These are phyloP conservation scores for Lecanicillium sp. DNA, from an alignment of 2,329 filamentous ascomycete genomes.

Conservation along the genomic window DNA sequence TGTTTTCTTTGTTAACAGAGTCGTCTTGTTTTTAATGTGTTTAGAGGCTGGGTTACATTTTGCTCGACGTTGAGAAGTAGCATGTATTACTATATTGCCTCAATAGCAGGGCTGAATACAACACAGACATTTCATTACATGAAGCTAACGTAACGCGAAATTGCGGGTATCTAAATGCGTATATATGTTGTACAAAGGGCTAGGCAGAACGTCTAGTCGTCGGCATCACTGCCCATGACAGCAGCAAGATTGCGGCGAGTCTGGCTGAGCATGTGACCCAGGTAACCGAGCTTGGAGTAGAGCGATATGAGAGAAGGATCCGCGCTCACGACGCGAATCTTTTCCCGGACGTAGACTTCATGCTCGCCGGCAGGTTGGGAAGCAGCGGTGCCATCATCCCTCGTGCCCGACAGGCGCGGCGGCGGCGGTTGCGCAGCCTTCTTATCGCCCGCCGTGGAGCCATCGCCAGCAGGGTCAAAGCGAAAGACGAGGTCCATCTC, in stretches of 20 bases:
- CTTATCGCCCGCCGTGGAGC: conserved; percentile 11
- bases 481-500: conserved; percentile 72
- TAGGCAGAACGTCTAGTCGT: conserved; percentile 14
- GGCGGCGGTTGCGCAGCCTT: conserved; percentile 11
- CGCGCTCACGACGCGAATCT: conserved; percentile 79
- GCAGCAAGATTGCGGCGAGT: conserved; percentile 65
- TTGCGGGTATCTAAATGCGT: not conserved
- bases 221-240: conserved; percentile 60
- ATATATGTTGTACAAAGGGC: no score
- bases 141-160: no score
- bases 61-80: no score
- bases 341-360: conserved; percentile 79
- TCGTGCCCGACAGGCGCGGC: conserved; percentile 16
- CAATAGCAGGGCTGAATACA: conserved; percentile 7
- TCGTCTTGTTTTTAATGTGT: no score
- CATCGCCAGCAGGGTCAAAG: conserved; percentile 37
- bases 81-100: no score
- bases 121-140: conserved; percentile 5
- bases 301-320: conserved; percentile 81
- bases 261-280: conserved; percentile 65
- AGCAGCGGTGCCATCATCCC: conserved; percentile 11
- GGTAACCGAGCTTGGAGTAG: conserved; percentile 71
- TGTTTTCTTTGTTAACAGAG: no score
- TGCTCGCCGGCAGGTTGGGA: not conserved
- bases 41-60: no score